Evolutionary conservation across 768 basidiomycete species (phyloP), one percentile per base, ranked within the genome.

Genomic region (Pleurotus cornucopiae): DNA sequence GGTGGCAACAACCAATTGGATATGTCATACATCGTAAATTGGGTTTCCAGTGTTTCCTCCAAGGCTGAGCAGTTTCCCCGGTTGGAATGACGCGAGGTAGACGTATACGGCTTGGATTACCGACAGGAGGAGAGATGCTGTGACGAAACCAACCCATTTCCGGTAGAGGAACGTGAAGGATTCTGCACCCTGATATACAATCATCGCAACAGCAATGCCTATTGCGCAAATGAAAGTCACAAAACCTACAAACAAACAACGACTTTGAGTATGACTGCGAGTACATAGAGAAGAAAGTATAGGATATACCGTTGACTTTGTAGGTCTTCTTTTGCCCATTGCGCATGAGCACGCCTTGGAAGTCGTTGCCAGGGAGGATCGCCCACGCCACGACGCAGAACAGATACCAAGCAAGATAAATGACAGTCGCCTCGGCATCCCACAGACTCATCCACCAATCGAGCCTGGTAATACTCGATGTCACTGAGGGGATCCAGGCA

Each of bases 101-200:
- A 85, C 86, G 40, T 76, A 83, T 40, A 82, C 55, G 0, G 82
- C 89, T 71, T 96, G 95, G 23, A 83, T 63, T 53, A 88, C 54
- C 1, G 92, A 80, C 87, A 93, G 93, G 58, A 85, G 57, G 26
- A 94, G 62, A 1, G 93, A 79, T 0, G 93, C 91, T 12, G 94
- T 92, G 37, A 89, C 69, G 57, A 98, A 83, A 46, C 93, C 93
- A 45, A 94, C 71, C 87, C 89, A 98, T 73, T 91, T 89, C 60
- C 94, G 83, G 71, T 96, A 93, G 58, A 96, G 66, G 72, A 92
- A 91, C 1, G 94, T 92, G 74, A 96, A 89, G 0, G 88, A 79
- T 57, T 83, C 74, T 34, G 86, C 83, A 1, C 96, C 96, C 59
- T 77, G 81, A 53, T 83, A 84, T 56, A 82, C 72, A 66, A 96